phyloP scores from a whole-genome alignment of 495 filamentous ascomycete species.

The Aspergillus biplanus region DNA sequence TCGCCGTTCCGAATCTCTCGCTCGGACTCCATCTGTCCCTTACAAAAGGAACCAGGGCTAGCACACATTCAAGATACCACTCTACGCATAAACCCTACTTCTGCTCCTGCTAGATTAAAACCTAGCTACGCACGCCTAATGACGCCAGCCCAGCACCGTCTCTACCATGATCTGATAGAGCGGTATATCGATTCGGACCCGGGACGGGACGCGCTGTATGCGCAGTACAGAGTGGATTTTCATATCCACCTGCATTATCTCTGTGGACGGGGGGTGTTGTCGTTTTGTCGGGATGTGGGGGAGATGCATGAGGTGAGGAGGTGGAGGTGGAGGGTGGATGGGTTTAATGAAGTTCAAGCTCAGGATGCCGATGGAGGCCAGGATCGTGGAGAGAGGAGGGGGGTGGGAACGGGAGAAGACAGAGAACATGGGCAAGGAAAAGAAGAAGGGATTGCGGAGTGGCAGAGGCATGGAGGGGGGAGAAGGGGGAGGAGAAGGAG shows the following conservation, averaged over 20 bases:
- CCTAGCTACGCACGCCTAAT: too few species aligned
- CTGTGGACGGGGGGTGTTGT: conserved; percentile 25
- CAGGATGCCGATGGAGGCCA: neutral
- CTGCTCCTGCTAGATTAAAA: too few species aligned
- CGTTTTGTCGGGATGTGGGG: conserved; percentile 32
- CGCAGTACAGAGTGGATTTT: conserved; percentile 39
- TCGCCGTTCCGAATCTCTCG: too few species aligned
- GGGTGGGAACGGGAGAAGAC: neutral
- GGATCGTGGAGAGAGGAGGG: neutral
- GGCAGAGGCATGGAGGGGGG: neutral
- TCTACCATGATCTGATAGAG: too few species aligned
- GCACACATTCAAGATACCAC: too few species aligned
- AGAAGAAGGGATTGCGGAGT: neutral
- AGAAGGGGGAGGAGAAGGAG: neutral
- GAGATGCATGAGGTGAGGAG: conserved; percentile 33
- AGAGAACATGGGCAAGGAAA: neutral
- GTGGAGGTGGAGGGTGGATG: conserved; percentile 32
- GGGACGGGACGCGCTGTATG: conserved; percentile 18
- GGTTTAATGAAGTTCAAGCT: conserved; percentile 9
- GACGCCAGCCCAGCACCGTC: too few species aligned
- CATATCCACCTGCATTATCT: conserved; percentile 44
- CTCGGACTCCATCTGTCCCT: too few species aligned
- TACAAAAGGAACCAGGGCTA: too few species aligned
- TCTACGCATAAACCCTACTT: too few species aligned
- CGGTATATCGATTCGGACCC: too few species aligned